Conservation (phyloP, 805 yeast species). For the Saturnispora saitoi region DNA sequence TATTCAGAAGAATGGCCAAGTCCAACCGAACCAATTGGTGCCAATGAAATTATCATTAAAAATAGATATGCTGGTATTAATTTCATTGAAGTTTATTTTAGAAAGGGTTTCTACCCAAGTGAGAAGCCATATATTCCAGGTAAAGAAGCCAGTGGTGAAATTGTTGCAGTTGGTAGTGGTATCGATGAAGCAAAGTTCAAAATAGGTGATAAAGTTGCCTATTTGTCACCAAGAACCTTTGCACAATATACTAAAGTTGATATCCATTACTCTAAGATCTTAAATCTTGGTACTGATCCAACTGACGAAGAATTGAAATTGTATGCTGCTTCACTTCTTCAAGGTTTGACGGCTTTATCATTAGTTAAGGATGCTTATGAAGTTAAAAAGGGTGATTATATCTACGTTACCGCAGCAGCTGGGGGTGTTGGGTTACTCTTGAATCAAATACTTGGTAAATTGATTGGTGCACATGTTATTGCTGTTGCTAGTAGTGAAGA, state of each 20-base stretch:
- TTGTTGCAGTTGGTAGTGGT: conserved; percentile 53
- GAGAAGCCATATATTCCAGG: conserved; percentile 60
- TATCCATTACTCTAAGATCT: conserved; percentile 25
- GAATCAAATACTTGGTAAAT: conserved; percentile 47
- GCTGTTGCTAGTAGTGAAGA: conserved; percentile 76
- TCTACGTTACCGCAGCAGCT: conserved; percentile 87
- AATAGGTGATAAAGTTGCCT: conserved; percentile 68
- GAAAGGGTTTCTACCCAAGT: conserved; percentile 67
- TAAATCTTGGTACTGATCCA: conserved; percentile 41
- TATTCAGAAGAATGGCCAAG: conserved; percentile 46
- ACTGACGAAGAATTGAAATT: conserved; percentile 42
- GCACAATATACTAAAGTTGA: conserved; percentile 62
- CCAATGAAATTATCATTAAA: conserved; percentile 58
- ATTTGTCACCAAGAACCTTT: conserved; percentile 44
- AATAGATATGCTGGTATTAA: conserved; percentile 75
- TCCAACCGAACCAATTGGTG: conserved; percentile 34
- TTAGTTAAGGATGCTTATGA: conserved; percentile 58
- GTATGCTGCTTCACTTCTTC: conserved; percentile 56
- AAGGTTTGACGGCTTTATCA: conserved; percentile 74
- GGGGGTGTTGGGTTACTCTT: conserved; percentile 85
- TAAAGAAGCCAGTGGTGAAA: conserved; percentile 59
- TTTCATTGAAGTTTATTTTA: conserved; percentile 74
- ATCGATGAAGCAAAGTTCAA: conserved; percentile 38
- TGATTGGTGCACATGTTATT: conserved; percentile 70
- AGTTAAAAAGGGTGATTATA: conserved; percentile 60